These are phyloP conservation scores for Auricularia sp. DNA, from an alignment of 768 basidiomycete genomes.

Conservation along the genomic window DNA sequence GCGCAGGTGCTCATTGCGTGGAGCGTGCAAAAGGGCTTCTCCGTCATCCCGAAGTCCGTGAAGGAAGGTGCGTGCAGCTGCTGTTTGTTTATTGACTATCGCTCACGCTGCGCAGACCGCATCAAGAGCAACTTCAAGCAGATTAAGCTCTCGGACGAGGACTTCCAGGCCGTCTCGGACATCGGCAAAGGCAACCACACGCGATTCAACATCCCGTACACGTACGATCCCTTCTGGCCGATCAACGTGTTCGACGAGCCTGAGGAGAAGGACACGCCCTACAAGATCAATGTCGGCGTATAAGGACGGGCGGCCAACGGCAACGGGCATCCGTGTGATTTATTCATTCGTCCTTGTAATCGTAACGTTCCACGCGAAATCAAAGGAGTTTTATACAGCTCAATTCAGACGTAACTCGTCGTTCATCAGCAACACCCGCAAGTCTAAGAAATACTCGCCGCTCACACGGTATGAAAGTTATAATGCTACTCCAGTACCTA, in stretches of 20 bases:
- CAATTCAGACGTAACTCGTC: no score
- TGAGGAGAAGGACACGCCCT: constrained; percentile 33
- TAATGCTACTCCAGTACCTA: no score
- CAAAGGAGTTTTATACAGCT: neutral
- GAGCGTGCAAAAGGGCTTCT: constrained; percentile 64
- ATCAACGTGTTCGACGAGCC: constrained; percentile 62
- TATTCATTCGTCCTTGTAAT: neutral
- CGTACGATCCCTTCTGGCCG: constrained; percentile 54
- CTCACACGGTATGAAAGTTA: no score
- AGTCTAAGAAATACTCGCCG: no score
- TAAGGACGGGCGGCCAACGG: neutral
- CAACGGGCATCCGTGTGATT: neutral
- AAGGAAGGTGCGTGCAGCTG: constrained; percentile 6
- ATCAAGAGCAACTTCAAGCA: constrained; percentile 73
- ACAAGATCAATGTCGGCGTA: constrained; percentile 6
- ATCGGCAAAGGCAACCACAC: constrained; percentile 39
- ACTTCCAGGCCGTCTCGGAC: constrained; percentile 48
- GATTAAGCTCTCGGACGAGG: constrained; percentile 52
- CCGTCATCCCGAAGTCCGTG: constrained; percentile 82
- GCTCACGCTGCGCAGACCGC: constrained; percentile 29
- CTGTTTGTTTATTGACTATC: neutral
- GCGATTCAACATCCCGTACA: constrained; percentile 54
- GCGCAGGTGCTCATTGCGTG: constrained; percentile 82
- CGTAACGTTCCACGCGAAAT: neutral
- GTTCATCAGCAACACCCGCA: no score